These are phyloP conservation scores for Lolium perenne DNA, from an alignment of 176 grass and related monocot species.

Conservation along the genomic window DNA sequence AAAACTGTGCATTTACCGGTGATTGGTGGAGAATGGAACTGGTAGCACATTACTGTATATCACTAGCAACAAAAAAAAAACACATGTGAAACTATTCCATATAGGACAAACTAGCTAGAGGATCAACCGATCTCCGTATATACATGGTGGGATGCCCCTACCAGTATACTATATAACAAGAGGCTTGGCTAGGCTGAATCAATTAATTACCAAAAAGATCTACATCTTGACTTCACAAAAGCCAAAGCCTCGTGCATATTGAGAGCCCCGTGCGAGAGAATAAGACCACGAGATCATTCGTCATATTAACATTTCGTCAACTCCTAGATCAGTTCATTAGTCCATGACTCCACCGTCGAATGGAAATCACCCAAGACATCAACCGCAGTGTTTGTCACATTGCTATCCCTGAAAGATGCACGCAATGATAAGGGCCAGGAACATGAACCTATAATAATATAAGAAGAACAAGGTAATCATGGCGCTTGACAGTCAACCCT, in stretches of 20 bases:
- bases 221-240: neutral
- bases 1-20: neutral
- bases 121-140: neutral
- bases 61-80: neutral
- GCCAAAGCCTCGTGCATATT: neutral
- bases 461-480: no score
- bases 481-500: no score
- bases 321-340: neutral
- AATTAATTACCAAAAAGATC: neutral
- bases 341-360: no score
- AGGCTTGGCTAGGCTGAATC: no score
- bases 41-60: neutral
- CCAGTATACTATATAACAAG: no score
- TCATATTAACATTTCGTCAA: neutral
- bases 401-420: no score
- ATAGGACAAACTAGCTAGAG: neutral
- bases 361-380: no score
- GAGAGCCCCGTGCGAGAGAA: no score
- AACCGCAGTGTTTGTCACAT: no score
- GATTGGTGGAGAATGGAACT: neutral
- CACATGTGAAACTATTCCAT: neutral
- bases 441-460: no score
- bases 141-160: neutral
- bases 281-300: no score
- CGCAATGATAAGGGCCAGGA: no score